Base-by-base conservation (phyloP, 2,329 filamentous ascomycete species). In the Colletotrichum lentis region DNA sequence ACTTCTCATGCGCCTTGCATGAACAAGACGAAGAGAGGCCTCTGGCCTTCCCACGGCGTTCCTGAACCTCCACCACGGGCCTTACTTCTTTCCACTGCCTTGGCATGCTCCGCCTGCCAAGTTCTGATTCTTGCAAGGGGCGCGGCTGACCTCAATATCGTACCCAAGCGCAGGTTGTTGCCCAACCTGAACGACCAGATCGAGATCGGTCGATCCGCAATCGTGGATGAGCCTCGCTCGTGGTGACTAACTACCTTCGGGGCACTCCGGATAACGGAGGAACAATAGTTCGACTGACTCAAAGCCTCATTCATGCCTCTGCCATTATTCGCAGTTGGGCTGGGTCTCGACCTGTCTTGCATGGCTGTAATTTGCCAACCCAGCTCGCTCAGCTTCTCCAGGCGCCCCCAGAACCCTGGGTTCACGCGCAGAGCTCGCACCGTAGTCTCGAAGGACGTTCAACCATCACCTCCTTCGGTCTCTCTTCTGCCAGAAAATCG, bases 1-100 rank as follows among this genome's bases (percentile, higher is more conserved):
- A 37, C 62, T 56, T 60, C 62, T 52, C 55, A 57, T 52, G 55
- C 62, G 55, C 55, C 55, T 50, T 66, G 69, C 67, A 69, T 70
- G 62, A 57, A 70, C 47, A 44, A 59, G 67, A 58, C 8, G 31
- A 10, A 35, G 31, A 35, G 31, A 35, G 31, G 31, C 31, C 31
- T 35, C 31, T 35, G 57, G 44, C n/a, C 46, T 63, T 57, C 47
- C 64, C 59, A 53, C 55, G n/a, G 27, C 56, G 43, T 57, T 56
- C 24, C 49, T 37, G 39, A 62, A 49, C 31, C 55, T 59, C 24
- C 35, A 49, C 41, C 67, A 39, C 35, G 49, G 47, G 64, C 49
- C 47, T 49, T 20, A 39, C 31, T n/a, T 43, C 22, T 61, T 61
- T 47, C 39, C 43, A 47, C 54, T 49, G 58, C 57, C 60, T 35